Conservation (phyloP, 1,139 yeast species). For the Spencermartinsiella ligniputridi region DNA sequence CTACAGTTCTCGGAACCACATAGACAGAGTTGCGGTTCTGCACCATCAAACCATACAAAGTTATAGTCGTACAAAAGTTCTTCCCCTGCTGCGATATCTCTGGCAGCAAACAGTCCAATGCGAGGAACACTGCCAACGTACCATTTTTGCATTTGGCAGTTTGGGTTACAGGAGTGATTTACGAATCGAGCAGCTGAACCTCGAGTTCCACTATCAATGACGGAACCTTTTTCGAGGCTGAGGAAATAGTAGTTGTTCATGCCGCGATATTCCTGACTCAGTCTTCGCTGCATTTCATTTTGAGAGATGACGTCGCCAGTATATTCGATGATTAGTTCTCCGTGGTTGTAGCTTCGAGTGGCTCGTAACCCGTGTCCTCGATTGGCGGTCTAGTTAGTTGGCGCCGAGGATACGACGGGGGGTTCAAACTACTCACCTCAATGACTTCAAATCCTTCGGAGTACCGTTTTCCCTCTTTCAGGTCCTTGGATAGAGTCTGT, state of each 20-base stretch:
- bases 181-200: slow-evolving; percentile 43
- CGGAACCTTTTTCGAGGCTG: slow-evolving; percentile 36
- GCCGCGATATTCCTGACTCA: slow-evolving; percentile 26
- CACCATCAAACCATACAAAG: slow-evolving; percentile 39
- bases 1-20: slow-evolving; percentile 39
- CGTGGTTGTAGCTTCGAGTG: slow-evolving; percentile 33
- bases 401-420: background rate
- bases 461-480: slow-evolving; percentile 23
- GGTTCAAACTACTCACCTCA: slow-evolving; percentile 15
- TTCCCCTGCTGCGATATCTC: slow-evolving; percentile 33
- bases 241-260: slow-evolving; percentile 34
- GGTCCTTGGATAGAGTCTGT: slow-evolving; percentile 22
- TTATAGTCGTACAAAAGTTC: slow-evolving; percentile 43
- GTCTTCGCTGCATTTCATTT: slow-evolving; percentile 32
- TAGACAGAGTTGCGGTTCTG: slow-evolving; percentile 36
- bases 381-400: slow-evolving; percentile 13
- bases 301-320: slow-evolving; percentile 41
- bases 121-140: slow-evolving; percentile 37
- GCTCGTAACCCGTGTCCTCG: slow-evolving; percentile 40
- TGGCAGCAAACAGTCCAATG: slow-evolving; percentile 39
- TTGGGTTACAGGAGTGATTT: slow-evolving; percentile 43
- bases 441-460: slow-evolving; percentile 35
- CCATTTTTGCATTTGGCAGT: slow-evolving; percentile 43
- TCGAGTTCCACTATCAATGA: slow-evolving; percentile 38
- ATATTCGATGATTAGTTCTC: slow-evolving; percentile 41